These are phyloP conservation scores for Chrysosphaeria jannelii DNA, from an alignment of 2,329 filamentous ascomycete species.

Conservation along the genomic window DNA sequence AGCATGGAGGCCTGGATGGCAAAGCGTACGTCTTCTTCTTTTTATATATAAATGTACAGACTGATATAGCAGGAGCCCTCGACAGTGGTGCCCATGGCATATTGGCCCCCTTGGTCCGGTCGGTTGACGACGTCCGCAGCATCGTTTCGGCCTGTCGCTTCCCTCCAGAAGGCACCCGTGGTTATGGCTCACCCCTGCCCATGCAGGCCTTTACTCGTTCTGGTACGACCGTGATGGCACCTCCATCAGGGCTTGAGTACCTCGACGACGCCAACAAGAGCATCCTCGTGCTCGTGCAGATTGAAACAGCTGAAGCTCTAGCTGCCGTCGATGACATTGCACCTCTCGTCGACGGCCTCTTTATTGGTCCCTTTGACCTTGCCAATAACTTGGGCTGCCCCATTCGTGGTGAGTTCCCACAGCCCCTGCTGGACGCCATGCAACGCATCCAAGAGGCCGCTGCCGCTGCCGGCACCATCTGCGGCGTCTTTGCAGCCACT, in stretches of 20 bases:
- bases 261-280: conserved; percentile 23
- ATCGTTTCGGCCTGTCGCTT: conserved; percentile 23
- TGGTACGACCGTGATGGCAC: conserved; percentile 3
- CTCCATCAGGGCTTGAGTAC: conserved; percentile 21
- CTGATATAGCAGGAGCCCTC: conserved; percentile 21
- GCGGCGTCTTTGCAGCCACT: conserved; percentile 27
- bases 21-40: conserved; percentile 12
- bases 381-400: conserved; percentile 32
- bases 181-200: conserved; percentile 24
- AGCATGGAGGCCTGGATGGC: conserved; percentile 25
- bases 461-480: conserved; percentile 27
- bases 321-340: conserved; percentile 30
- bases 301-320: conserved; percentile 32
- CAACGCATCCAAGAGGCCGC: conserved; percentile 24
- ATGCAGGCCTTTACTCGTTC: conserved; percentile 16
- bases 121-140: conserved; percentile 18
- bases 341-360: conserved; percentile 29
- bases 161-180: conserved; percentile 20
- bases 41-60: not conserved
- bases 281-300: conserved; percentile 34
- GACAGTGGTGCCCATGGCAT: conserved; percentile 27
- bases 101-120: conserved; percentile 22
- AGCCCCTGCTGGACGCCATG: conserved; percentile 27
- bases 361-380: conserved; percentile 35
- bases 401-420: conserved; percentile 26